Percentiles rank a stretch among this genome's conserved stretches.
phyloP scores from a whole-genome alignment of 2,329 filamentous ascomycete genomes.

The Penicillium sp. region DNA sequence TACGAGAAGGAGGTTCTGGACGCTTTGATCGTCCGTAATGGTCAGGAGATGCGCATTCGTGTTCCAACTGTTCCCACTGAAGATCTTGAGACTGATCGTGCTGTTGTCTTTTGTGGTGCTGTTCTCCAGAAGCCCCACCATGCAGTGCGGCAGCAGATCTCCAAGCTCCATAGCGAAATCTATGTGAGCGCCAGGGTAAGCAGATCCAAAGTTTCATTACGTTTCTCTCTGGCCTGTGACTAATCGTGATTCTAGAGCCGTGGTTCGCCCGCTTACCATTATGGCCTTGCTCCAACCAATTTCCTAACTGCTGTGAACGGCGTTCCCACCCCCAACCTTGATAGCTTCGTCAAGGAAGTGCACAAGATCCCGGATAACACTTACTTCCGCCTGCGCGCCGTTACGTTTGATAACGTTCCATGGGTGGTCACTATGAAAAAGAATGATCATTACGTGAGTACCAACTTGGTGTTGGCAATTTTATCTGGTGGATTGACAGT shows the following conservation, averaged over 20 bases:
- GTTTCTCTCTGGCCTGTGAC: background rate
- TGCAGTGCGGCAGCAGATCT: conserved; percentile 95
- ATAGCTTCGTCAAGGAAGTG: conserved; percentile 78
- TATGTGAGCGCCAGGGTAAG: conserved; percentile 81
- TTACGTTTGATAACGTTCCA: conserved; percentile 97
- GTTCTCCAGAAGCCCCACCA: conserved; percentile 92
- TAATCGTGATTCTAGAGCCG: conserved; percentile 56
- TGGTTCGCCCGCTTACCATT: conserved; percentile 84
- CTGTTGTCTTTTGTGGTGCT: conserved; percentile 93
- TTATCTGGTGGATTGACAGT: background rate
- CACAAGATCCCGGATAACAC: conserved; percentile 93
- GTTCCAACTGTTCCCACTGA: conserved; percentile 86
- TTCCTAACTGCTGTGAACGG: conserved; percentile 98
- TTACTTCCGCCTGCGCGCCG: conserved; percentile 95
- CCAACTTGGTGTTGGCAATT: background rate
- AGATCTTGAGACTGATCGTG: conserved; percentile 88
- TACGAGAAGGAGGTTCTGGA: conserved; percentile 84
- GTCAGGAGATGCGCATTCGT: conserved; percentile 74
- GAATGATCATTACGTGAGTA: conserved; percentile 84
- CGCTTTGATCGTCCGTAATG: conserved; percentile 83
- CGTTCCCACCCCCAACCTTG: conserved; percentile 78
- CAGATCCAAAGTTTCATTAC: background rate
- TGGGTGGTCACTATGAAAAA: conserved; percentile 99
- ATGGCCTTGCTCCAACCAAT: conserved; percentile 92
- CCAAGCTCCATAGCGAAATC: conserved; percentile 92